Base-by-base conservation (phyloP, 2,329 filamentous ascomycete species). In the Cladorrhinum sp. region DNA sequence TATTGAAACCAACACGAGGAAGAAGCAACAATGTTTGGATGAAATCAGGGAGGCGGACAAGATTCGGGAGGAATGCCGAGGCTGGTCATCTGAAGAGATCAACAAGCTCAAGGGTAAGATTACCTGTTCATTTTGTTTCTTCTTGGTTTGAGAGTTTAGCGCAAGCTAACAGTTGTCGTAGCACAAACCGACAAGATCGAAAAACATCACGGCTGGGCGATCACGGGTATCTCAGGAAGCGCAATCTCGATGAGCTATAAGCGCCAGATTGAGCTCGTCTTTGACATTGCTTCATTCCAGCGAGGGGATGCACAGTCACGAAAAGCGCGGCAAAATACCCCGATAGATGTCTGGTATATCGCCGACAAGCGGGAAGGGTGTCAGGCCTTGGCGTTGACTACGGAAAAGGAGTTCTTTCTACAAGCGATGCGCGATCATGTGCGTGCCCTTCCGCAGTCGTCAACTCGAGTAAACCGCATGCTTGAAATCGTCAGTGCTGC, bases 1-100 rank as follows among this genome's bases (percentile, higher is more conserved):
- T 8, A 85, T 94, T 18, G 82, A 86, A 62, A 79, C 83, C 1
- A 80, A 88, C 51, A 79, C 82, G 7, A 81, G 86, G 61, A 82
- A 86, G 69, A 96, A 94, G 72, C 76, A 86, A 58, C 82, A 86
- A 67, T 92, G 84, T 66, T 70, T 88, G 28, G 82, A 85, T 26
- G 90, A 95, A 53, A 97, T 96, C 61, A 83, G 86, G 61, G 88
- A 92, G 69, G 91, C 93, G 0, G 92, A 97, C 73, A 87, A 86
- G 65, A 81, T 96, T 24, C 85, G 90, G 64, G 92, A 97, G 72
- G 90, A 96, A 69, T 96, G 90, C 72, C 86, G 93, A 57, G 93
- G 94, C 42, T 97, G 93, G 88, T 94, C 88, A 60, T 85, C 88
- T 57, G 87, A 83, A 26, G 95, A 98, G 75, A 91, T 98, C 65